A percentile compares a stretch with the other conserved stretches of the same genome.
These are phyloP conservation scores for Schoenoplectus tabernaemontani DNA, from an alignment of 202 grass and related monocot genomes.

Conservation along the genomic window DNA sequence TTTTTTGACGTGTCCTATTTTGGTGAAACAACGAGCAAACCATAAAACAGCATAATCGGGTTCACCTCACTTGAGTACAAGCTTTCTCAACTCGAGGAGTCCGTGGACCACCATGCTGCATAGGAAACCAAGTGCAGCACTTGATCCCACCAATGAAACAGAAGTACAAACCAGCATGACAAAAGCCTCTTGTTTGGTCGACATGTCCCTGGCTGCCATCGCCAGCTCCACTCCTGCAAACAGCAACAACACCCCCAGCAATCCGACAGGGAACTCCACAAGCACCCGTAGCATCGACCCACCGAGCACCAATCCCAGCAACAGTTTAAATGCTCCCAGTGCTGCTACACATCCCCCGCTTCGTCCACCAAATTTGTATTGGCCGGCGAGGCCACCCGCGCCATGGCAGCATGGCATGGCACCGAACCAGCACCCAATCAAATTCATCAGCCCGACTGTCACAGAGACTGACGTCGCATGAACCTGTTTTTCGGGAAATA, in stretches of 20 bases:
- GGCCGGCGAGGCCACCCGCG: constrained; percentile 44
- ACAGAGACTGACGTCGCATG: constrained; percentile 47
- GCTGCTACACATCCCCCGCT: constrained; percentile 53
- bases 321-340: constrained; percentile 47
- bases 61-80: background rate
- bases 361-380: constrained; percentile 49
- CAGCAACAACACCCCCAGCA: constrained; percentile 64
- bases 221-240: constrained; percentile 74
- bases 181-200: constrained; percentile 53
- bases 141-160: constrained; percentile 66
- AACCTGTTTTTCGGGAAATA: constrained; percentile 39
- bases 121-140: constrained; percentile 61
- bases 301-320: constrained; percentile 43
- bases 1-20: background rate
- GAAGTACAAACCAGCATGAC: constrained; percentile 65
- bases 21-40: background rate
- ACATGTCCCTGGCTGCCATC: constrained; percentile 66
- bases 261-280: constrained; percentile 39
- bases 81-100: background rate
- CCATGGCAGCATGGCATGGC: constrained; percentile 62
- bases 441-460: constrained; percentile 62
- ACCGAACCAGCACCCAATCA: constrained; percentile 56
- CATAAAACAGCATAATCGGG: background rate
- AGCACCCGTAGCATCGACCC: constrained; percentile 47
- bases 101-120: background rate